Percentiles rank a stretch among this genome's conserved stretches.
phyloP scores from a whole-genome alignment of 345 rosid genomes.

The Cardamine chenopodiifolia region DNA sequence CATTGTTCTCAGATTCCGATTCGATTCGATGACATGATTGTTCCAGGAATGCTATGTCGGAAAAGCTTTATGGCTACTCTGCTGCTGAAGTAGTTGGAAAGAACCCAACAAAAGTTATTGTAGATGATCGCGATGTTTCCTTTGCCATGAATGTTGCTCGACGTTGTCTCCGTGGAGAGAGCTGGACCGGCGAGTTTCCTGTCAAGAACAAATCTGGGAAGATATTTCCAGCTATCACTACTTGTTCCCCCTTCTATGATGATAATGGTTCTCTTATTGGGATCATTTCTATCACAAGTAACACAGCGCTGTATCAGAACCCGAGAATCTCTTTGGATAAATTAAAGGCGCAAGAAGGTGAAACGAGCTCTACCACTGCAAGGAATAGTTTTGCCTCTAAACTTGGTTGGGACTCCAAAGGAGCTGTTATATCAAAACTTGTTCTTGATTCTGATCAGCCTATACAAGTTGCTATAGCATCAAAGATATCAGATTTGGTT shows the following conservation, averaged over 20 bases:
- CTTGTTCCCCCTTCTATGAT: constrained; percentile 71
- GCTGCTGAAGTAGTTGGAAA: constrained; percentile 74
- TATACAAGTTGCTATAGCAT: constrained; percentile 74
- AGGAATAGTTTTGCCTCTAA: constrained; percentile 48
- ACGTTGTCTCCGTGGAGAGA: constrained; percentile 65
- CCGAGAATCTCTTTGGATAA: constrained; percentile 32
- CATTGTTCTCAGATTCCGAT: not conserved
- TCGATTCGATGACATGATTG: constrained; percentile 18
- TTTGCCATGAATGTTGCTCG: constrained; percentile 55
- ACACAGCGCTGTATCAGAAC: constrained; percentile 54
- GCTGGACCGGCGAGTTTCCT: constrained; percentile 87
- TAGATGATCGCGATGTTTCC: constrained; percentile 57
- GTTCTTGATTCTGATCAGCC: constrained; percentile 86
- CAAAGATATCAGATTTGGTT: constrained; percentile 81
- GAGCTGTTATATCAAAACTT: constrained; percentile 44
- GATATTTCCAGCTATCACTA: constrained; percentile 54
- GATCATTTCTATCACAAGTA: constrained; percentile 62
- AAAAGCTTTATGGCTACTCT: constrained; percentile 77
- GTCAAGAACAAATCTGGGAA: constrained; percentile 71
- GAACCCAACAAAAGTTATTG: constrained; percentile 65
- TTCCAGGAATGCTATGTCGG: constrained; percentile 85
- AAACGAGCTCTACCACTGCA: constrained; percentile 43
- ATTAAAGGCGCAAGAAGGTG: constrained; percentile 45
- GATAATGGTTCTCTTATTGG: constrained; percentile 69
- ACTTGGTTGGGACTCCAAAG: constrained; percentile 46